Evolutionary conservation across 768 basidiomycete species (phyloP).

Genomic region (Boletus rubescentipes): DNA sequence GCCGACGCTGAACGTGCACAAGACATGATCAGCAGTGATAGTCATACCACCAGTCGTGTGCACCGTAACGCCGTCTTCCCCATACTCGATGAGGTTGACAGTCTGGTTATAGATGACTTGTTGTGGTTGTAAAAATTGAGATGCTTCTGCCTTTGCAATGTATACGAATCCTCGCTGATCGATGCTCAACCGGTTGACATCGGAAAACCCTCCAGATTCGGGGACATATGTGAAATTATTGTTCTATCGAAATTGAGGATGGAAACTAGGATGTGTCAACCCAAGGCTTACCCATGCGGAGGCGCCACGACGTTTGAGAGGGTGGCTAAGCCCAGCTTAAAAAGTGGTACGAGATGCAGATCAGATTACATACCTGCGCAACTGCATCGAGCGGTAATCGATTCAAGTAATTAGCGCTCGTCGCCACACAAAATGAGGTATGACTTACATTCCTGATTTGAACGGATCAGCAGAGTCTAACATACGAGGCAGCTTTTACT

Average conservation of each 20-base stretch:
- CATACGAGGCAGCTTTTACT: background rate
- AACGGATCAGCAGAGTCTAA: constrained; percentile 1
- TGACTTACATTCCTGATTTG: constrained; percentile 32
- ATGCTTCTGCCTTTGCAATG: constrained; percentile 56
- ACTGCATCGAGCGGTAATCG: constrained; percentile 4
- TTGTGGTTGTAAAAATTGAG: constrained; percentile 46
- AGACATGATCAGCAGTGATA: constrained; percentile 53
- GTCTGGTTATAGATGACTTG: constrained; percentile 53
- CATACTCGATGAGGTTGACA: constrained; percentile 48
- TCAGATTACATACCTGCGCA: constrained; percentile 25
- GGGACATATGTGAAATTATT: constrained; percentile 60
- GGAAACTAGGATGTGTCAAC: background rate
- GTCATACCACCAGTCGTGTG: constrained; percentile 42
- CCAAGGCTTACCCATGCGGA: constrained; percentile 52
- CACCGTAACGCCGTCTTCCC: constrained; percentile 45
- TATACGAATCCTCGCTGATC: constrained; percentile 65
- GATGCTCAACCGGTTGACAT: constrained; percentile 49
- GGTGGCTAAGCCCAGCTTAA: constrained; percentile 51
- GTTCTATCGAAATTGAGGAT: constrained; percentile 36
- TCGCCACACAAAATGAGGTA: background rate
- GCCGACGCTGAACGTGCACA: constrained; percentile 70
- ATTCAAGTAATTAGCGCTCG: constrained; percentile 1
- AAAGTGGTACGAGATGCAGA: background rate
- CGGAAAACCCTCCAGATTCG: constrained; percentile 57
- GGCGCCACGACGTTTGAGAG: constrained; percentile 61